Evolutionary conservation across 139 green algal species (phyloP).

Genomic region (Edaphochlamys debaryana): DNA sequence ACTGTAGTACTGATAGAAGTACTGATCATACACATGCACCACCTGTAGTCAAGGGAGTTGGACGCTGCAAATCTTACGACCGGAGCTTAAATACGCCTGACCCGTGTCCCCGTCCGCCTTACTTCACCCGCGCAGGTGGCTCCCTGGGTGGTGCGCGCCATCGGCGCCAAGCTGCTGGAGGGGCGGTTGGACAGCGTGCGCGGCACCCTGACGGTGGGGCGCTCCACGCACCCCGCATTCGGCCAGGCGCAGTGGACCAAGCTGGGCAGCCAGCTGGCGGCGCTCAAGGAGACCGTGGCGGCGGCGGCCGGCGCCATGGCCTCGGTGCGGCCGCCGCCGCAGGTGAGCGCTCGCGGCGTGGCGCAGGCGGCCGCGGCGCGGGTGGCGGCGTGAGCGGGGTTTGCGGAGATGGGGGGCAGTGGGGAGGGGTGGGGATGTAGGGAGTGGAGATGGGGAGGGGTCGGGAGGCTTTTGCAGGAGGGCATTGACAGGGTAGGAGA

Average conservation of each 20-base stretch:
- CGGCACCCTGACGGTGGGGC: constrained; percentile 42
- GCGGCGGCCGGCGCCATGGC: not conserved
- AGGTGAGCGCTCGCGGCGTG: not conserved
- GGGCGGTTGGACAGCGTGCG: constrained; percentile 63
- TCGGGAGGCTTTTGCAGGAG: no score
- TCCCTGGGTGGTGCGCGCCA: constrained; percentile 60
- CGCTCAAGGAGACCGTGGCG: constrained; percentile 32
- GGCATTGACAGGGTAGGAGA: no score
- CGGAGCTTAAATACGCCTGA: no score
- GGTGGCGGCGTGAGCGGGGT: not conserved
- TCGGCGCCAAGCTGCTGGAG: constrained; percentile 66
- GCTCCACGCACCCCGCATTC: constrained; percentile 62
- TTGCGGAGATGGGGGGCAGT: no score
- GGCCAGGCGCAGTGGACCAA: constrained; percentile 50
- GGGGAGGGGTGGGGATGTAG: no score
- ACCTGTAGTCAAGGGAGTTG: no score
- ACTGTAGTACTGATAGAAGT: not conserved
- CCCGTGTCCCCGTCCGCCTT: no score
- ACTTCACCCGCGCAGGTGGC: no score
- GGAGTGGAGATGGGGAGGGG: no score
- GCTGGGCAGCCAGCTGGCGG: constrained; percentile 47
- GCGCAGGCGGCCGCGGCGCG: constrained; percentile 2
- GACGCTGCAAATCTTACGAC: no score
- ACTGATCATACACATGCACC: no score
- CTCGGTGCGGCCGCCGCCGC: not conserved